phyloP scores from a whole-genome alignment of 2,329 filamentous ascomycete genomes.

The Aspergillus sp. region DNA sequence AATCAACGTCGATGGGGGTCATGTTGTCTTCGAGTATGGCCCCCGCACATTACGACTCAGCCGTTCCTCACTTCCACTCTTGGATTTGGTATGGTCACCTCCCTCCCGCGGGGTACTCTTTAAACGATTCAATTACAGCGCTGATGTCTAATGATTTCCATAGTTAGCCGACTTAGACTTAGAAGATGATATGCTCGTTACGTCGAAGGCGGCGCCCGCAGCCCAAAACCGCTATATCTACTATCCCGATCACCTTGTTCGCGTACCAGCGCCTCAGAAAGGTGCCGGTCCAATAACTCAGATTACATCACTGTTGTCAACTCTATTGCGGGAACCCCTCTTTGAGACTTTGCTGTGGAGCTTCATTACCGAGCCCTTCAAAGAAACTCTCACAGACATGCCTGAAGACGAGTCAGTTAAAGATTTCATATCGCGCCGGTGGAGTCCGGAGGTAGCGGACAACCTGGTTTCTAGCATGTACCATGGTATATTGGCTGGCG shows the following conservation, averaged over 20 bases:
- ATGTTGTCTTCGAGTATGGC: conserved; percentile 78
- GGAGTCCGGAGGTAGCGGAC: conserved; percentile 60
- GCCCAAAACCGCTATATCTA: conserved; percentile 75
- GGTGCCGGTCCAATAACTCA: conserved; percentile 21
- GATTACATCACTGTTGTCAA: conserved; percentile 31
- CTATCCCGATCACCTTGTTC: conserved; percentile 79
- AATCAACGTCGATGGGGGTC: conserved; percentile 57
- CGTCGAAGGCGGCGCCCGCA: conserved; percentile 50
- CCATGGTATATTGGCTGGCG: conserved; percentile 91
- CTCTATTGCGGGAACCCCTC: conserved; percentile 54
- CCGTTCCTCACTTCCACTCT: conserved; percentile 60
- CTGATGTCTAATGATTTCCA: background rate
- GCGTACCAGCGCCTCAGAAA: conserved; percentile 52
- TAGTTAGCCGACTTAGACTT: conserved; percentile 62
- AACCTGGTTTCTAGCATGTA: conserved; percentile 73
- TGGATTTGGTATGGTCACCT: conserved; percentile 63
- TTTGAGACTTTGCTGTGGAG: conserved; percentile 50
- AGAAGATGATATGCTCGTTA: conserved; percentile 56
- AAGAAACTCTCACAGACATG: conserved; percentile 31
- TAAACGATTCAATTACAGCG: background rate
- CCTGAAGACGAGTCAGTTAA: conserved; percentile 69
- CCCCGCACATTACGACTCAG: conserved; percentile 71
- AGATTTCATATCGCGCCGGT: conserved; percentile 59
- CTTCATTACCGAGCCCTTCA: conserved; percentile 32
- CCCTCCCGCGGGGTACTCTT: background rate